Evolutionary conservation across 768 basidiomycete species (phyloP), one percentile per base, ranked within the genome.

Genomic region (Clavaria fumosa): DNA sequence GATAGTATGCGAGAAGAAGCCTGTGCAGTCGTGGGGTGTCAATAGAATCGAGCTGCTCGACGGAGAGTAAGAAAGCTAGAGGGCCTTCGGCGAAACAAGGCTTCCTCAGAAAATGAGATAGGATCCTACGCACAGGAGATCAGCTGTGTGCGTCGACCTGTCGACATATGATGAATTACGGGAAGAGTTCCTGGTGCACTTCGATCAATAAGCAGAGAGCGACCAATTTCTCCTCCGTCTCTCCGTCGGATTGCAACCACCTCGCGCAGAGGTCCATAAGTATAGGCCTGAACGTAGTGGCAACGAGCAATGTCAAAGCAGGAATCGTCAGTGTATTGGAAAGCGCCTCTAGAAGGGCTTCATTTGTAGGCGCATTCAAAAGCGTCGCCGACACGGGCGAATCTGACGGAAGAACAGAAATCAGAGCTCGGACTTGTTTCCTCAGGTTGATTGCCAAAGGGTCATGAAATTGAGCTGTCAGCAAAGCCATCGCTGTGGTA

Each of bases 1-100:
- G 77, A 50, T 82, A 82, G 49, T 90, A 85, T 1, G 82, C 71
- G 31, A 93, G 63, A 22, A 95, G 67, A 0, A 81, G 54, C 35
- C 63, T 62, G 17, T 90, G 83, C 9, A 90, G 56, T n/a, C 66
- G 64, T 14, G 50, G 48, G 4, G 53, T 38, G 24, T 75, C 63
- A 34, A 61, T 40, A 2, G 57, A 48, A 4, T 63, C 41, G 2
- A 48, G 41, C n/a, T 52, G 50, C 3, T 58, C 40, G 6, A 48
- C 40, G 31, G 60, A 46, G 4, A 60, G 47, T 14, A 74, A 48
- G 51, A 66, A 60, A 2, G 59, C 52, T 7, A 90, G 51, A 2
- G 76, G 78, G 1, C 82, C 75, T 11, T 62, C 51, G 41, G 54
- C 52, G 40, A 69, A 63, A 28, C 50, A 47, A 31, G 65, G 57